phyloP scores from a whole-genome alignment of 2,329 filamentous ascomycete genomes.

The Penicillium sp. region DNA sequence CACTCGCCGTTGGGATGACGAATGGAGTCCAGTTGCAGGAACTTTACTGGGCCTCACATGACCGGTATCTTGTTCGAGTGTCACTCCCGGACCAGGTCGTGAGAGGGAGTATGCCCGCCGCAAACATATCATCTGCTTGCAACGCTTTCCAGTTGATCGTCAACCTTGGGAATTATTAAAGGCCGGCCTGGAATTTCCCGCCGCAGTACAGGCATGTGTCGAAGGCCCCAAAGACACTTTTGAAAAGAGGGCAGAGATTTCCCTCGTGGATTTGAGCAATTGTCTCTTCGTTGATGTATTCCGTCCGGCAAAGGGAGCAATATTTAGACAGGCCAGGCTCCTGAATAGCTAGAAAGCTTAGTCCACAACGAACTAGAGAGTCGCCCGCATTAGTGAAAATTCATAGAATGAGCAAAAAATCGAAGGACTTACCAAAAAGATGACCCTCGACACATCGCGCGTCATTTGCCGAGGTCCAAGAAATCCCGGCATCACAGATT shows the following conservation, averaged over 20 bases:
- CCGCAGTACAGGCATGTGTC: slow-evolving; percentile 33
- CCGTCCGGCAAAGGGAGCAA: slow-evolving; percentile 48
- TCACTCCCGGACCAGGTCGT: neutral
- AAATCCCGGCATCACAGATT: slow-evolving; percentile 46
- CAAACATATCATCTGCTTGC: neutral
- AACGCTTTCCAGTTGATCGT: neutral
- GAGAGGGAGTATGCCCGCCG: neutral
- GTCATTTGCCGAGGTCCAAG: slow-evolving; percentile 43
- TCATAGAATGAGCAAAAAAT: neutral
- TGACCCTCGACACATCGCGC: slow-evolving; percentile 49
- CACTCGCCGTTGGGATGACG: slow-evolving; percentile 75
- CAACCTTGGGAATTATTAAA: slow-evolving; percentile 3
- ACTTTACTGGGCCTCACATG: slow-evolving; percentile 54
- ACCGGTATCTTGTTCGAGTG: neutral
- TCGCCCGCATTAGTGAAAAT: slow-evolving; percentile 5
- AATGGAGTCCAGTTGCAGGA: slow-evolving; percentile 82
- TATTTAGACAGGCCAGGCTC: slow-evolving; percentile 49
- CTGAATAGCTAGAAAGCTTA: slow-evolving; percentile 53
- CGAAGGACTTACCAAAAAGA: slow-evolving; percentile 40
- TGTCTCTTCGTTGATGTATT: slow-evolving; percentile 44
- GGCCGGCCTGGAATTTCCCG: slow-evolving; percentile 28
- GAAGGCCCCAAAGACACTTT: slow-evolving; percentile 26
- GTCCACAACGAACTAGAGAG: slow-evolving; percentile 44
- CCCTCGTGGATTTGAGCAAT: slow-evolving; percentile 15
- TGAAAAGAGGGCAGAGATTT: slow-evolving; percentile 18